Evolutionary conservation across 2,329 filamentous ascomycete genomes (phyloP), one percentile per base, ranked within the genome.

Genomic region (Colletotrichum tamarilloi): DNA sequence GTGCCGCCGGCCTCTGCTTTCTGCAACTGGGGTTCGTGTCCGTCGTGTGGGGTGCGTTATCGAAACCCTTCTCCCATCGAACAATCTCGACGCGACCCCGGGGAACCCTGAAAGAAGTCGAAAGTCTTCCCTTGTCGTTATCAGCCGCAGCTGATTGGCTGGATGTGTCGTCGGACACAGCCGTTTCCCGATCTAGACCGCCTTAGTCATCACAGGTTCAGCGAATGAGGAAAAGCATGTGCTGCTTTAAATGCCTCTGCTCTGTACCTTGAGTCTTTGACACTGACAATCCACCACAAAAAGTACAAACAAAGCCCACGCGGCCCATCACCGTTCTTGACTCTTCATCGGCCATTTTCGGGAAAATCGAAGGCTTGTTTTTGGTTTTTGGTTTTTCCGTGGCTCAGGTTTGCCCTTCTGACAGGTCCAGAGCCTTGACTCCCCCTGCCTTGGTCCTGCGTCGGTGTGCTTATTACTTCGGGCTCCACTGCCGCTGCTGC

Each of bases 31-130:
- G 64, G 22, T 30, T 22, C n/a, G 16, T 55, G 59, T n/a, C 32
- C 19, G 16, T 62, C n/a, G 62, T 64, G 64, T 68, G 68, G 69
- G 69, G 64, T 57, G 59, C 57, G 55, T 72, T 74, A 67, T 73
- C 68, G 30, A 63, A 59, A 53, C 46, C 64, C 53, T 26, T 53
- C 12, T 35, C 32, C 32, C 9, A 19, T 38, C 32, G 9, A 35
- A 72, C 24, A 28, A 30, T 42, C 22, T 60, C 42, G 56, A 49
- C 22, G 42, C 62, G 32, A 59, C 9, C 19, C 68, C 55, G 62
- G 49, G 60, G 38, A 56, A 68, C 69, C 73, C 65, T 73, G 60
- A 74, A 73, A 53, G 52, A 19, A 42, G 5, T 42, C 14, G 2
- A 42, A 42, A 19, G 14, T 68, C 56, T 57, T 74, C 65, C 65